phyloP scores from a whole-genome alignment of 2,329 filamentous ascomycete species.

The Cladosporium velox region DNA sequence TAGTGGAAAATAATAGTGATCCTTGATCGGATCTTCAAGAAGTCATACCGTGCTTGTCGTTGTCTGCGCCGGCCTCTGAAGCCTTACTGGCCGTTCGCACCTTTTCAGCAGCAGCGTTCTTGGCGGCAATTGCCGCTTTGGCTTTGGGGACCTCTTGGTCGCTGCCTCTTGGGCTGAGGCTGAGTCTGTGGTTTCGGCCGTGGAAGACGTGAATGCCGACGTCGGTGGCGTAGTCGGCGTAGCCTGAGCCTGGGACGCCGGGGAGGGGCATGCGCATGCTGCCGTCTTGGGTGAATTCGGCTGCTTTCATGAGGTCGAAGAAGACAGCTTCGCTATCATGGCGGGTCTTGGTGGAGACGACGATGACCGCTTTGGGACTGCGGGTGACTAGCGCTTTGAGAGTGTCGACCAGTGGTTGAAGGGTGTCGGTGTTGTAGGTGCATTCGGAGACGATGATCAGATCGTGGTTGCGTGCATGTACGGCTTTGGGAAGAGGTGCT shows the following conservation, averaged over 20 bases:
- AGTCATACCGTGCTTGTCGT: constrained; percentile 12
- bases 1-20: not conserved
- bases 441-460: constrained; percentile 69
- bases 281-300: constrained; percentile 35
- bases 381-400: constrained; percentile 50
- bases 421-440: constrained; percentile 70
- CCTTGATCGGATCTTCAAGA: not conserved
- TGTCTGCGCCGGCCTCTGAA: not conserved
- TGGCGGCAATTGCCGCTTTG: constrained; percentile 5
- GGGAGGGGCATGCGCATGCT: constrained; percentile 35
- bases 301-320: constrained; percentile 58
- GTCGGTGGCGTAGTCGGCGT: constrained; percentile 39
- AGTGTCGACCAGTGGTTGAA: constrained; percentile 63
- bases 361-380: constrained; percentile 54
- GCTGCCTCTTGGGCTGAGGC: constrained; percentile 34
- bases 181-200: constrained; percentile 35
- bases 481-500: constrained; percentile 45
- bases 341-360: constrained; percentile 67
- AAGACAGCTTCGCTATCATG: constrained; percentile 68
- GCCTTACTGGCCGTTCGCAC: not conserved
- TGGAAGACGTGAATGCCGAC: constrained; percentile 39
- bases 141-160: constrained; percentile 32
- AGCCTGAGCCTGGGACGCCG: constrained; percentile 38
- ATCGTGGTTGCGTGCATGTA: constrained; percentile 51
- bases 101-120: not conserved